Percentiles rank a stretch among this genome's conserved stretches.
These are phyloP conservation scores for Ganoderma sinense DNA, from an alignment of 1,284 basidiomycete genomes.

Conservation along the genomic window DNA sequence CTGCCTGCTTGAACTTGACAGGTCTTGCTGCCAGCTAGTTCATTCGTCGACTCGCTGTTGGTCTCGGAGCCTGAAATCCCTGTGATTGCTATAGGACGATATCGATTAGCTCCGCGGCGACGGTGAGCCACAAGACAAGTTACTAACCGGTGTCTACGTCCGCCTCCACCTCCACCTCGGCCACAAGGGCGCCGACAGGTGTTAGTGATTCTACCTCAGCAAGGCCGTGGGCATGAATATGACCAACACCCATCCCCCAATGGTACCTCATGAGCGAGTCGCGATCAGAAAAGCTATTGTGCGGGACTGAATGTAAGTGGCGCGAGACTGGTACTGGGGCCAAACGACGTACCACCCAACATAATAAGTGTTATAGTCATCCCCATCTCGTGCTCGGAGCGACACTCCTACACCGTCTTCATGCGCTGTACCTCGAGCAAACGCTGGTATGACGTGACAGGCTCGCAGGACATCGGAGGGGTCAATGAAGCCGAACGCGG, in stretches of 20 bases:
- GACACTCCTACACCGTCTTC: background rate
- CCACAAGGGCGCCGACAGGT: background rate
- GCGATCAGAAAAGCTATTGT: conserved; percentile 6
- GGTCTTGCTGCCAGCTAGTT: background rate
- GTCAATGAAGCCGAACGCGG: background rate
- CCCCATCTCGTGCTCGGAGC: background rate
- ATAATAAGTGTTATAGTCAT: background rate
- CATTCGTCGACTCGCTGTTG: background rate
- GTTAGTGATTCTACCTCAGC: background rate
- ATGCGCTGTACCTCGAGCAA: background rate
- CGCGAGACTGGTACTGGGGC: background rate
- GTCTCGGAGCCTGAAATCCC: background rate
- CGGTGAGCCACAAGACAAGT: background rate
- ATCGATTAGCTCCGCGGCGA: background rate
- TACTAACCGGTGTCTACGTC: background rate
- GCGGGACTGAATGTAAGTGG: background rate
- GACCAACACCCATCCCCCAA: conserved; percentile 14
- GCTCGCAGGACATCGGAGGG: background rate
- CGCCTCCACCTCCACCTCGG: background rate
- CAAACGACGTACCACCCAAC: background rate
- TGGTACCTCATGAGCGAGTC: conserved; percentile 13
- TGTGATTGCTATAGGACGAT: background rate
- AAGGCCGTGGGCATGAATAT: conserved; percentile 3
- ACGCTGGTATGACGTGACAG: background rate
- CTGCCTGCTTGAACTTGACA: background rate